phyloP scores from a whole-genome alignment of 257 asterid genomes.

The Ehretia macrophylla region DNA sequence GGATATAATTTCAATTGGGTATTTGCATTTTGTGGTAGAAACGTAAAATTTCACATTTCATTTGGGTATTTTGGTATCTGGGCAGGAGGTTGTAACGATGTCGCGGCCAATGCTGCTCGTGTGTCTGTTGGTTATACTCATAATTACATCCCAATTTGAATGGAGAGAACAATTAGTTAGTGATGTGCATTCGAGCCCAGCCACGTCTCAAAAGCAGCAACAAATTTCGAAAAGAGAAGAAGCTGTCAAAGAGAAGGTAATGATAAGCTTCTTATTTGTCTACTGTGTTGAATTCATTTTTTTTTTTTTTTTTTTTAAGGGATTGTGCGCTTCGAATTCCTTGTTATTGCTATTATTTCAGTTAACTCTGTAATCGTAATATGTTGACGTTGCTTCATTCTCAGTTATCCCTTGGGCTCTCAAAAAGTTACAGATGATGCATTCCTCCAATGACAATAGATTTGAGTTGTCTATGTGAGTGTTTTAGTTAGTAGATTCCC shows the following conservation, averaged over 20 bases:
- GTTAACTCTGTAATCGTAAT: too few species aligned
- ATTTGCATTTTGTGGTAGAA: background rate
- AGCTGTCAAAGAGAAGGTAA: conserved; percentile 74
- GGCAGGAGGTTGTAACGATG: conserved; percentile 43
- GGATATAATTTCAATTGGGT: background rate
- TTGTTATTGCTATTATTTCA: background rate
- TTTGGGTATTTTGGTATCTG: conserved; percentile 9
- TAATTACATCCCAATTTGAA: conserved; percentile 82
- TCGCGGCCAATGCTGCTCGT: conserved; percentile 75
- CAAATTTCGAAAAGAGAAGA: conserved; percentile 65
- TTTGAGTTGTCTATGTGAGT: too few species aligned
- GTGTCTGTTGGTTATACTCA: conserved; percentile 57
- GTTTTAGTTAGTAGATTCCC: too few species aligned
- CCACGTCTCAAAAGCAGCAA: conserved; percentile 59
- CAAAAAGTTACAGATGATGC: too few species aligned
- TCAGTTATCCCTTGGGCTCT: too few species aligned
- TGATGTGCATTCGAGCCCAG: conserved; percentile 53
- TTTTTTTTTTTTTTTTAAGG: background rate
- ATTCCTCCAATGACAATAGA: too few species aligned
- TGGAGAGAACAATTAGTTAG: conserved; percentile 72
- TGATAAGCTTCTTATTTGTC: conserved; percentile 1
- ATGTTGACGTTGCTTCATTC: too few species aligned
- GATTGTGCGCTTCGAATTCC: background rate
- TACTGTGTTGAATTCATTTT: background rate
- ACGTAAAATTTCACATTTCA: conserved; percentile 31